Conservation (phyloP, 345 rosid genomes). For the Eucalyptus curtisii region DNA sequence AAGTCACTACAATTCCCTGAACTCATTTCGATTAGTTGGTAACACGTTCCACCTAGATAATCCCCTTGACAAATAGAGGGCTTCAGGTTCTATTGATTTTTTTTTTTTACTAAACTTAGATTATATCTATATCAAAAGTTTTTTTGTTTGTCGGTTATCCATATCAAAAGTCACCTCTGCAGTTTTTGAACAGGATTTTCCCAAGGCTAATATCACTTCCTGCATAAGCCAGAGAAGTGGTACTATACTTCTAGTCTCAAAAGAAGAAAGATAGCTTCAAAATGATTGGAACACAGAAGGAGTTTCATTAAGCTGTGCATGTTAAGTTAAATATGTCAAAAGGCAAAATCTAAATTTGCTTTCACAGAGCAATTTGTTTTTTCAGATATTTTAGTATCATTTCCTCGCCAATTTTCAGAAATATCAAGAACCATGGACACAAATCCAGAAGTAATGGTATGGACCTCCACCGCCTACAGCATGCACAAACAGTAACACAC, state of each 20-base stretch:
- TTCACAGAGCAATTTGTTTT: background rate
- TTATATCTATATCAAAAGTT: too few species aligned
- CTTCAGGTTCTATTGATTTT: too few species aligned
- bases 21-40: background rate
- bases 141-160: too few species aligned
- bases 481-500: too few species aligned
- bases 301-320: too few species aligned
- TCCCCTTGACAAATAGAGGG: background rate
- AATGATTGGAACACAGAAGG: background rate
- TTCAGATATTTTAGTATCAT: background rate
- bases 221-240: background rate
- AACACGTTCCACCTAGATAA: background rate
- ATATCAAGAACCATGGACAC: background rate
- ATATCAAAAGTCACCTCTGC: constrained; percentile 8
- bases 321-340: background rate
- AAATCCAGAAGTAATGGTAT: background rate
- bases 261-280: background rate
- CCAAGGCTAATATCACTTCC: constrained; percentile 7
- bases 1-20: constrained; percentile 38
- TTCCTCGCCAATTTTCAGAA: background rate
- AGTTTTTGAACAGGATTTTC: constrained; percentile 19
- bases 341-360: background rate
- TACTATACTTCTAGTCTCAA: background rate
- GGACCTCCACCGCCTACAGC: too few species aligned
- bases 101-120: too few species aligned